phyloP scores from a whole-genome alignment of 164 flowering plant genomes.

The Nymphaea thermarum region DNA sequence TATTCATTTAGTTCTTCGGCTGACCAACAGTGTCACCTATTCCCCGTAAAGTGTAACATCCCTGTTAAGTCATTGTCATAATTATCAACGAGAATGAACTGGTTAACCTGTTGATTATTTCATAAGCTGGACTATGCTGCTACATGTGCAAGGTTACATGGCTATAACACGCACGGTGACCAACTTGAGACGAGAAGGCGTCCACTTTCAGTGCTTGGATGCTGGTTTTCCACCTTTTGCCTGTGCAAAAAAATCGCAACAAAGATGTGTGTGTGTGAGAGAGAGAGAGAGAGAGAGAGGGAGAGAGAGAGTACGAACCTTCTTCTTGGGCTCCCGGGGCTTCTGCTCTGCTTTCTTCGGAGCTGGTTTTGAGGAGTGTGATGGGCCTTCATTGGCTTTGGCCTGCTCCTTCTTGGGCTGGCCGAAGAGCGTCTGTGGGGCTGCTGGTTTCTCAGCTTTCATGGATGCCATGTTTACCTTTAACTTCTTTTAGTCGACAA shows the following conservation, averaged over 20 bases:
- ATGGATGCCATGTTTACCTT: slow-evolving; percentile 23
- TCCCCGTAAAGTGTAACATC: no score
- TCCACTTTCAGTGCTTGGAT: background rate
- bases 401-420: slow-evolving; percentile 6
- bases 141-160: background rate
- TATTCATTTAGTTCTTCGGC: no score
- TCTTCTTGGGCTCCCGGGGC: background rate
- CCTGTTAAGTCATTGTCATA: background rate
- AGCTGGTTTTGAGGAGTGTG: slow-evolving; percentile 8
- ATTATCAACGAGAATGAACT: background rate
- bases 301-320: background rate
- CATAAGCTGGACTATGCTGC: background rate
- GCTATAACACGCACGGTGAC: background rate
- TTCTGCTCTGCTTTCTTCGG: slow-evolving; percentile 9
- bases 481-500: background rate
- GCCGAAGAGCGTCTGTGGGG: slow-evolving; percentile 1
- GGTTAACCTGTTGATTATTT: background rate
- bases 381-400: slow-evolving; percentile 7
- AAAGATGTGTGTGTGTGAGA: background rate
- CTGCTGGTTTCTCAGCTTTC: slow-evolving; percentile 30
- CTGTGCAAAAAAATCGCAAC: background rate
- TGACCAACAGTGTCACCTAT: no score
- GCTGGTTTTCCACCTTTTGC: background rate
- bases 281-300: background rate
- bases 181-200: background rate